Conservation (phyloP, 495 filamentous ascomycete species). For the Penicillium pancosmium region DNA sequence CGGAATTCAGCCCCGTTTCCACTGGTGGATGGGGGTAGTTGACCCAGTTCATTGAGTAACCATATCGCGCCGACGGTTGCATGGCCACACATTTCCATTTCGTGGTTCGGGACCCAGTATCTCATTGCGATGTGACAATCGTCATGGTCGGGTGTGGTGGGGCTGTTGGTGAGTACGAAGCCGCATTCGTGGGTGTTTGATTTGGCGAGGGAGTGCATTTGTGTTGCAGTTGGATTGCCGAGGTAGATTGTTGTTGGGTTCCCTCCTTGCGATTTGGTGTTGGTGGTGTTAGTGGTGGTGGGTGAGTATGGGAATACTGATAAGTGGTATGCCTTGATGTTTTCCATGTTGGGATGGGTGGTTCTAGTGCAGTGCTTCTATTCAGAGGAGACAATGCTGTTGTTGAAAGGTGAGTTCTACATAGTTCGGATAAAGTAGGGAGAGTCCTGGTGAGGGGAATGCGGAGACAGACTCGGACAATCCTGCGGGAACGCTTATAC, state of each 20-base stretch:
- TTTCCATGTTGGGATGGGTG: slow-evolving; percentile 3
- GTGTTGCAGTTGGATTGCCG: slow-evolving; percentile 1
- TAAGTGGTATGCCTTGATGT: neutral
- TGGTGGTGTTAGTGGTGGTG: neutral
- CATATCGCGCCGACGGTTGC: slow-evolving; percentile 17
- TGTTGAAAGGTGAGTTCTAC: no score
- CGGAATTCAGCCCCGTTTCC: neutral
- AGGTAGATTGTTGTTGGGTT: slow-evolving; percentile 14
- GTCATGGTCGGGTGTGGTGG: neutral
- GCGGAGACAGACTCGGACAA: no score
- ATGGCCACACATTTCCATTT: slow-evolving; percentile 22
- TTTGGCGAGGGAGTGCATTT: slow-evolving; percentile 11
- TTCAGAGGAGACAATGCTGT: no score
- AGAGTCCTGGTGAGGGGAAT: no score
- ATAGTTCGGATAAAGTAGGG: no score
- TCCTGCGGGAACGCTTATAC: no score
- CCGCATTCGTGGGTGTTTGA: slow-evolving; percentile 11
- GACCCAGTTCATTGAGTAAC: slow-evolving; percentile 10
- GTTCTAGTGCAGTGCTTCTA: neutral
- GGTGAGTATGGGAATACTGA: slow-evolving; percentile 12
- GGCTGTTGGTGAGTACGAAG: slow-evolving; percentile 8
- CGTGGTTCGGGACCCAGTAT: slow-evolving; percentile 15
- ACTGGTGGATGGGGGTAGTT: neutral
- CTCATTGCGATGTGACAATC: slow-evolving; percentile 11
- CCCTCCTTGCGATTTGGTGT: slow-evolving; percentile 4